Percentiles rank a stretch among this genome's conserved stretches.
Conservation (phyloP, 352 stramenopile species). For the Blastocystis sp. region DNA sequence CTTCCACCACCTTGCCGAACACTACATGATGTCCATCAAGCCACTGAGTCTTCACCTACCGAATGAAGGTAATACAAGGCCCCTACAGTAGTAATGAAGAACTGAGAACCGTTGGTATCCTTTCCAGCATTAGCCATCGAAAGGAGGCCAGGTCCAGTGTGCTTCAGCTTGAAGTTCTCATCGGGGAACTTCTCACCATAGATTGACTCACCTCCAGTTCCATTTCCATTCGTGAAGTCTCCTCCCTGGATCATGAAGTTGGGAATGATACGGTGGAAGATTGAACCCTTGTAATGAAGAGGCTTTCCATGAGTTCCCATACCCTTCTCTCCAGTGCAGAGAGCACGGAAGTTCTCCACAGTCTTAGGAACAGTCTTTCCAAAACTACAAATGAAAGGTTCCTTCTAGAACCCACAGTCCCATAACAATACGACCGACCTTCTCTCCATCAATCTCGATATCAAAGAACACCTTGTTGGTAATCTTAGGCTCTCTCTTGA, state of each 20-base stretch:
- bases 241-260: slow-evolving; percentile 93
- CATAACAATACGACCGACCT: slow-evolving; percentile 87
- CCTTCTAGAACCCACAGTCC: slow-evolving; percentile 83
- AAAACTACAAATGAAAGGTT: neutral
- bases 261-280: slow-evolving; percentile 92
- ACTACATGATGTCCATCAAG: slow-evolving; percentile 83
- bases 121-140: slow-evolving; percentile 91
- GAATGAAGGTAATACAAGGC: too few species aligned
- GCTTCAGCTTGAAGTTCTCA: slow-evolving; percentile 81
- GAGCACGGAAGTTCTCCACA: slow-evolving; percentile 91
- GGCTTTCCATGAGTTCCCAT: slow-evolving; percentile 69
- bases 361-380: slow-evolving; percentile 85
- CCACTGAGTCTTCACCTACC: slow-evolving; percentile 75
- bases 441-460: slow-evolving; percentile 81
- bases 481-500: slow-evolving; percentile 69
- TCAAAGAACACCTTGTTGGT: slow-evolving; percentile 80
- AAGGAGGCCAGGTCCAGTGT: slow-evolving; percentile 81
- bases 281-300: slow-evolving; percentile 92
- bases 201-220: slow-evolving; percentile 83
- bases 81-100: slow-evolving; percentile 90
- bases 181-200: slow-evolving; percentile 90
- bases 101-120: slow-evolving; percentile 96
- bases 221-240: slow-evolving; percentile 82
- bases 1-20: slow-evolving; percentile 88
- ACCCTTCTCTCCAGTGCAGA: slow-evolving; percentile 95